Base-by-base conservation (phyloP, 1,284 basidiomycete genomes). In the Agaricales sp. region DNA sequence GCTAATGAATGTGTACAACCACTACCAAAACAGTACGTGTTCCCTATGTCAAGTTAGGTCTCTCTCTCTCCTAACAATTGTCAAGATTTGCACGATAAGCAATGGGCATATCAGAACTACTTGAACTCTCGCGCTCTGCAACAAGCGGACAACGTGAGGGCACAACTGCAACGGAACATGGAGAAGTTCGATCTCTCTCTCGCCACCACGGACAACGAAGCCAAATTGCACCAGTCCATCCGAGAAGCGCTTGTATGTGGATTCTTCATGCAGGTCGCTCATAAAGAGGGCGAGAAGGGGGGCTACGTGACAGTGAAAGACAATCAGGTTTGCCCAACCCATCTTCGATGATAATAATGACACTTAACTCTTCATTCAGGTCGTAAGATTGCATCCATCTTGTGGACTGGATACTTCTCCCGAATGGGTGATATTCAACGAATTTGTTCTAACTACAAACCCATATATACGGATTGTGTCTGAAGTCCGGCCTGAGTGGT, bases 221-320 rank as follows among this genome's bases (percentile, higher is more conserved):
- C 79, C 62, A 87, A 84, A 60, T 81, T 91, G 61, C 90, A 82
- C 67, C 61, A 70, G 52, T 87, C 88, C 58, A 85, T 99, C 52
- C 81, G 91, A 23, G 84, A 87, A 65, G 85, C 88, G 1, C 73
- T 99, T 43, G 86, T 91, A 0, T 90, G 87, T 60, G 95, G 94
- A 0, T 99, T 92, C 75, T 99, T 99, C 70, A 97, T 97, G 95
- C 95, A 98, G 64, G 83, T 95, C 4, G 95, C 94, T 3, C 92
- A 97, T 66, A 92, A 91, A 64, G 90, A 93, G 61, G 91, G 91
- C n/a, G 88, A 92, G 59, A 92, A 92, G 70, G 81, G 81, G 2
- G 77, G 71, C 51, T 94, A 94, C 63, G 61, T 83, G 55, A 98
- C 93, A 0, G 82, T 96, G 55, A 98, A 97, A 69, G 93, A 98